These are phyloP conservation scores for Vicia sativa DNA, from an alignment of 306 rosid species.

Conservation along the genomic window DNA sequence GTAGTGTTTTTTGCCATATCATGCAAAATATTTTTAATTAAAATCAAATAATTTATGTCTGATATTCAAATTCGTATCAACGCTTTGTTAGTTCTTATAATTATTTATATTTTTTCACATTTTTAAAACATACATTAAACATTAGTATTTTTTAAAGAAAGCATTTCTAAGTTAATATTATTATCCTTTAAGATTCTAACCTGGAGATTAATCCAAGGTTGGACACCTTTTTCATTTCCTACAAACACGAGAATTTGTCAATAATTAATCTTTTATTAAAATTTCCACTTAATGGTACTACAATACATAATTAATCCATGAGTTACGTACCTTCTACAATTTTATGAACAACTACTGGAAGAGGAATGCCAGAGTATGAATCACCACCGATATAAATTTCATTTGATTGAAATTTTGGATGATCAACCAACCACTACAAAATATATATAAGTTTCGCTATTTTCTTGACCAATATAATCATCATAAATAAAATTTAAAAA, in stretches of 20 bases:
- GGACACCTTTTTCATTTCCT: slow-evolving; percentile 59
- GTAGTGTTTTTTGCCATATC: neutral
- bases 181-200: slow-evolving; percentile 30
- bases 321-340: slow-evolving; percentile 56
- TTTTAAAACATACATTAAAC: no score
- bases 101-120: neutral
- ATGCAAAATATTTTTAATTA: neutral
- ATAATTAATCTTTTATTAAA: neutral
- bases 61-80: neutral
- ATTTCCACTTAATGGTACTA: neutral
- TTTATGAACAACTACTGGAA: slow-evolving; percentile 57
- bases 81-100: neutral
- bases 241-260: slow-evolving; percentile 10
- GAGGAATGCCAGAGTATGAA: slow-evolving; percentile 69
- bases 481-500: neutral
- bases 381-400: slow-evolving; percentile 66
- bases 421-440: slow-evolving; percentile 73
- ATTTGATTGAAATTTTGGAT: slow-evolving; percentile 56
- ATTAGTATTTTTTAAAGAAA: no score
- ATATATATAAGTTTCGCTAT: neutral
- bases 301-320: neutral
- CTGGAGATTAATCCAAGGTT: slow-evolving; percentile 64
- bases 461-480: neutral
- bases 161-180: neutral
- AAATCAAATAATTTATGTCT: neutral